Evolutionary conservation across 345 rosid genomes (phyloP).

Genomic region (Brassica juncea): DNA sequence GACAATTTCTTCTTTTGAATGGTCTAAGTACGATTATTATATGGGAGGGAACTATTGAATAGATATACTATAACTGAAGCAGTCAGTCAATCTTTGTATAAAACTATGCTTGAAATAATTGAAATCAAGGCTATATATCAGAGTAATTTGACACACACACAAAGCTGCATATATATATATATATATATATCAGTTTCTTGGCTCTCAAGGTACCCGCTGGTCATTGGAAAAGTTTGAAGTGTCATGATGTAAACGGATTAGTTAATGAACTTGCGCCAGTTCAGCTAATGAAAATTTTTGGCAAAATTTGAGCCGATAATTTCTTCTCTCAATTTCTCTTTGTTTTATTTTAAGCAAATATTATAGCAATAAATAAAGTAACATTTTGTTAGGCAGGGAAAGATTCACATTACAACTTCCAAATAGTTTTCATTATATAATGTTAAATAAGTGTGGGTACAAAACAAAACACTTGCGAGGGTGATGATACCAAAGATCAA

Average conservation of each 20-base stretch:
- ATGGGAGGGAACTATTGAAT: neutral
- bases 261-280: too few relatives aligned
- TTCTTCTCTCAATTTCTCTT: too few relatives aligned
- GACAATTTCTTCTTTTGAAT: neutral
- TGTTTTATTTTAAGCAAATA: too few relatives aligned
- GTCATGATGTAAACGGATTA: neutral
- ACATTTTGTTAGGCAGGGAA: neutral
- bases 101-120: slow-evolving; percentile 3
- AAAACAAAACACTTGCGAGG: slow-evolving; percentile 12
- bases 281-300: too few relatives aligned
- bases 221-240: neutral
- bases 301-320: too few relatives aligned
- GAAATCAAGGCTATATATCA: neutral
- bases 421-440: slow-evolving; percentile 7
- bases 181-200: neutral
- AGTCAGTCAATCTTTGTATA: slow-evolving; percentile 7
- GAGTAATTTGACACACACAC: neutral
- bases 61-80: neutral
- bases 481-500: neutral
- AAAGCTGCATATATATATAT: neutral
- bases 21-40: neutral
- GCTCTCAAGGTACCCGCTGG: slow-evolving; percentile 1
- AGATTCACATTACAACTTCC: slow-evolving; percentile 11
- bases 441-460: slow-evolving; percentile 21
- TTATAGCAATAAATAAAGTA: too few relatives aligned